Evolutionary conservation across 768 basidiomycete genomes (phyloP), one percentile per base, ranked within the genome.

Genomic region (Chlorophyllum brunneum): DNA sequence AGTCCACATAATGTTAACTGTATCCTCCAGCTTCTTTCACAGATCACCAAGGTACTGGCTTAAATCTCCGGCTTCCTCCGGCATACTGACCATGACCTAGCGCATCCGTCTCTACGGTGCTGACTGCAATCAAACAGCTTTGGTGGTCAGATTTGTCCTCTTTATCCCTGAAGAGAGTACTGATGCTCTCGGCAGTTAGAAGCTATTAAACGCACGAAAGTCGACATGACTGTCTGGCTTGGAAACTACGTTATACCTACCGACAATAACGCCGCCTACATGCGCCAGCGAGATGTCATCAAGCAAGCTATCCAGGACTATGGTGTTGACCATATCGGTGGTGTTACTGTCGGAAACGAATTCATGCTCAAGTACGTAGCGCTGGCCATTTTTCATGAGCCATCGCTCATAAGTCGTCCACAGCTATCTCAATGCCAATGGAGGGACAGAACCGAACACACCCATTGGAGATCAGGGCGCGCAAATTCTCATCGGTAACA

Each of bases 261-360:
- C 3, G 88, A 92, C 67, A 78, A 82, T 33, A 72, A 76, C 20
- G 71, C 78, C 0, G 85, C 90, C 2, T 97, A 94, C 64, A 45
- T 65, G 0, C 80, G 87, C 33, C 95, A 99, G 66, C 79, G 79
- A 18, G 76, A 79, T 55, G 66, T 69, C n/a, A 80, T 94, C 51
- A 68, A 83, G 56, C 64, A 72, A 2, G 92, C 86, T 7, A 70
- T 98, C 48, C 64, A 86, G 63, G 83, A 80, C 1, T 98, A 85
- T 63, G 95, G 95, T 27, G 78, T 80, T 2, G 79, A 79, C 54
- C 67, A 93, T 60, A 80, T 98, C 47, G 72, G 70, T 0, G 95
- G 95, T 7, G 62, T 98, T 33, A 94, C 87, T 10, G 94, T 97
- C 29, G 94, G 95, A 29, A 95, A 97, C 63, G 93, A 95, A 68